Evolutionary conservation across 1,284 basidiomycete genomes (phyloP), one percentile per base, ranked within the genome.

Genomic region (Ustilago tritici): DNA sequence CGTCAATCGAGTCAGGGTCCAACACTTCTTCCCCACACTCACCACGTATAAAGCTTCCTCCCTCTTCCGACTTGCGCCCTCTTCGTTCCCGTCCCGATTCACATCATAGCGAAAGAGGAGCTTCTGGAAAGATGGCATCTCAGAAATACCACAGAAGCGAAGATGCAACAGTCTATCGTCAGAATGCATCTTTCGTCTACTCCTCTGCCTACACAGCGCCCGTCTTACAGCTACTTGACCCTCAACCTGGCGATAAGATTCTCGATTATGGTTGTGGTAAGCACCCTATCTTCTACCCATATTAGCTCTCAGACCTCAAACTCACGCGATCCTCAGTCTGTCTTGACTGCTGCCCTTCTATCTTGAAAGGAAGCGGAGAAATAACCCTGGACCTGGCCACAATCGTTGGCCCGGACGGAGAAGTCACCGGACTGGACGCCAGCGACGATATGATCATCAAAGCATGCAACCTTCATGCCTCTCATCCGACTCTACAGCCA

Each of bases 151-250:
- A 71, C 23, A 43, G 56, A n/a, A 71, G 62, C 10, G 78, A 79
- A 14, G 64, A 79, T 34, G 74, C 78, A 15, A 60, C 70, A 11
- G 65, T 55, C 15, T 79, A 79, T 28, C 66, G 69, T 17, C 43
- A 36, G 31, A 76, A 79, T 68, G 78, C 78, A 11, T 76, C 78
- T 32, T 79, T 79, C 35, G 78, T 79, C 53, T 80, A 70, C 50
- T 78, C 75, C 10, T 49, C 55, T 12, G 70, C 65, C n/a, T 69
- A 76, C 58, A 71, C 76, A 3, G 52, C 75, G 1, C 55, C 78
- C 0, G 71, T 80, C 19, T 40, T 74, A n/a, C 11, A 43, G 19
- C 65, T 80, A 46, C 71, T 80, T 28, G 78, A 76, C 58, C 58
- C 78, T 2, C 52, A 61, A 32, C 69, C 69, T 1, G 78, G 75